Percentiles rank a stretch among this genome's conserved stretches.
Evolutionary conservation across 2,329 filamentous ascomycete genomes (phyloP).

Genomic region (Metarhizium robertsii): DNA sequence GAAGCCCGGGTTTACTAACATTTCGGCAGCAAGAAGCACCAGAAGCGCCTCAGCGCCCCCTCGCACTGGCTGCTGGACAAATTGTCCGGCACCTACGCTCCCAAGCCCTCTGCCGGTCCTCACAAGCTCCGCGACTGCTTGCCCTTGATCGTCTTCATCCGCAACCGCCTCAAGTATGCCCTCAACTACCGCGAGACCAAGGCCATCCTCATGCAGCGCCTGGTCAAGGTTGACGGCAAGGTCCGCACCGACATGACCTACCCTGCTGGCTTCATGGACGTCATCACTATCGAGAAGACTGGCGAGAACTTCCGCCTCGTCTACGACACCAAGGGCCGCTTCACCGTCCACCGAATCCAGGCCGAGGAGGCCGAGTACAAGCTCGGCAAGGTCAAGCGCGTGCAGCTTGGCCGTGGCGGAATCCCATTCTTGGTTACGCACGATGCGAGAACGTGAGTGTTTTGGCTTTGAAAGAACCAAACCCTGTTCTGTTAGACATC

Average conservation of each 20-base stretch:
- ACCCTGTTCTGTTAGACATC: slow-evolving; percentile 65
- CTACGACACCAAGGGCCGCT: slow-evolving; percentile 99
- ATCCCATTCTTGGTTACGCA: slow-evolving; percentile 99
- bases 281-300: slow-evolving; percentile 99
- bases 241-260: slow-evolving; percentile 98
- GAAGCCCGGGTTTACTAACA: not conserved
- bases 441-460: slow-evolving; percentile 99
- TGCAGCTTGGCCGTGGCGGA: slow-evolving; percentile 97
- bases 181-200: slow-evolving; percentile 97
- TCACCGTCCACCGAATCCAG: slow-evolving; percentile 99
- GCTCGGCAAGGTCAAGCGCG: slow-evolving; percentile 99
- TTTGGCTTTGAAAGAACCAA: not conserved
- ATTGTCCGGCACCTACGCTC: slow-evolving; percentile 82
- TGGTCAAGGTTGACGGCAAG: slow-evolving; percentile 99
- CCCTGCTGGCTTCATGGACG: slow-evolving; percentile 98
- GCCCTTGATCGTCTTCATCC: slow-evolving; percentile 97
- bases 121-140: slow-evolving; percentile 99
- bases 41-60: slow-evolving; percentile 98
- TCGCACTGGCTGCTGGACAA: slow-evolving; percentile 99
- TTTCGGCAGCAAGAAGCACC: slow-evolving; percentile 85
- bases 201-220: slow-evolving; percentile 97
- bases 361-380: slow-evolving; percentile 99
- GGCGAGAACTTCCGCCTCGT: slow-evolving; percentile 99
- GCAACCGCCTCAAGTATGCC: slow-evolving; percentile 96
- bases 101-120: slow-evolving; percentile 69